These are phyloP conservation scores for Nakazawaea molendinolei DNA, from an alignment of 805 yeast species.

Conservation along the genomic window DNA sequence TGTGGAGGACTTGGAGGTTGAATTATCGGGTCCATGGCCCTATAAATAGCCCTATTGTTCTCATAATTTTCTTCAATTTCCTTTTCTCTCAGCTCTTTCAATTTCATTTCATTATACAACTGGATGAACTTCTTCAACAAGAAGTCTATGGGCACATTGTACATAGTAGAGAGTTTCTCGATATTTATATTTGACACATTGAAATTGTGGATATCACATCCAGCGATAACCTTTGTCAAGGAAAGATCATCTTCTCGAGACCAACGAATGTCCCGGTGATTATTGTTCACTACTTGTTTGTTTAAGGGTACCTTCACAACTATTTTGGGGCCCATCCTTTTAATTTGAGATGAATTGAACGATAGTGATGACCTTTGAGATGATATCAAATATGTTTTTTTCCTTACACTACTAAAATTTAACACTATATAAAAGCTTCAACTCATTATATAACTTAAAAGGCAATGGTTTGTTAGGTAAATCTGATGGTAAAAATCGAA, in stretches of 20 bases:
- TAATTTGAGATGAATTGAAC: not conserved
- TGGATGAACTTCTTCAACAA: conserved; percentile 6
- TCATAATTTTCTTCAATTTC: conserved; percentile 1
- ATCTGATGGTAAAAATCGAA: no score
- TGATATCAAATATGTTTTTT: no score
- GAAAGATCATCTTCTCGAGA: conserved; percentile 2
- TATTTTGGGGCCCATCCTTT: conserved; percentile 1
- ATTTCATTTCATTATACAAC: conserved; percentile 6
- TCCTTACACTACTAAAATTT: no score
- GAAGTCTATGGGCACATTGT: conserved; percentile 10
- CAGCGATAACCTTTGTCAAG: not conserved
- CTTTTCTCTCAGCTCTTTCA: not conserved
- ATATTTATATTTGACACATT: conserved; percentile 3
- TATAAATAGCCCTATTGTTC: no score
- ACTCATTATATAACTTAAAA: no score
- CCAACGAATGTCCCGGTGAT: conserved; percentile 7
- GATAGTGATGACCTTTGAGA: no score
- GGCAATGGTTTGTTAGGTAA: no score
- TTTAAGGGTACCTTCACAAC: conserved; percentile 8
- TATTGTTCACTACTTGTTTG: conserved; percentile 10
- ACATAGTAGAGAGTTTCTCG: conserved; percentile 3
- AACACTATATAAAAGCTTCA: no score
- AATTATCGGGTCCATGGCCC: no score
- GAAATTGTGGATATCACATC: not conserved
- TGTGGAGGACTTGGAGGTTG: no score